Evolutionary conservation across 1,284 basidiomycete genomes (phyloP), one percentile per base, ranked within the genome.

Genomic region (Tausonia pullulans): DNA sequence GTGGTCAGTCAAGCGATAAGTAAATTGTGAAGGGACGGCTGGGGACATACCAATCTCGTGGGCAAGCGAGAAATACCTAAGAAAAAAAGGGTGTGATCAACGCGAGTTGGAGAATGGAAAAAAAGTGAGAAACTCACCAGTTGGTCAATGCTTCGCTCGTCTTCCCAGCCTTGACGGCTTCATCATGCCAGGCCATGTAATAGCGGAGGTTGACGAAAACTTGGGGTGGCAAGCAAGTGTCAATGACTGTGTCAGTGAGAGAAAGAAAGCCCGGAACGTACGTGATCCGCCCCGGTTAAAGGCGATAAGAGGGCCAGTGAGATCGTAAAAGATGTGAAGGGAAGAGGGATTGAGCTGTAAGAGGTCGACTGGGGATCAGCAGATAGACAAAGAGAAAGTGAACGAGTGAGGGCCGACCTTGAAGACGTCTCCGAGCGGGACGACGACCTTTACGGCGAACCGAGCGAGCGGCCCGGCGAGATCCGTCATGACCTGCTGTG

Each of bases 121-220:
- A 27, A 27, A 27, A 27, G 27, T 27, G 27, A 27, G 27, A 27
- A 27, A 27, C 2, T 27, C 27, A 66, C 61, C 61, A 63, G 27
- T 41, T 51, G 7, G 44, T 56, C 44, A 66, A 41, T 2, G 65
- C 61, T 5, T 62, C 61, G 10, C 14, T 3, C 10, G 54, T 16
- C 5, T 9, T 5, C 1, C 45, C n/a, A 11, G 5, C 0, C 5
- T 1, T 51, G 27, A 63, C 65, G 5, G 9, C 52, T 9, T 40
- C 46, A 43, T 62, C 65, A 13, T 66, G 65, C 65, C 65, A 66
- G 8, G 61, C 57, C 4, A 9, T 10, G 41, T 63, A 66, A 61
- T 55, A 66, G 14, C 65, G 57, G 3, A 66, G 49, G 56, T 66
- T 66, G 52, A 58, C n/a, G 45, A 66, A 66, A 46, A 66, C 45